These are phyloP conservation scores for Ceratocystiopsis brevicomis DNA, from an alignment of 2,329 filamentous ascomycete species.

Conservation along the genomic window DNA sequence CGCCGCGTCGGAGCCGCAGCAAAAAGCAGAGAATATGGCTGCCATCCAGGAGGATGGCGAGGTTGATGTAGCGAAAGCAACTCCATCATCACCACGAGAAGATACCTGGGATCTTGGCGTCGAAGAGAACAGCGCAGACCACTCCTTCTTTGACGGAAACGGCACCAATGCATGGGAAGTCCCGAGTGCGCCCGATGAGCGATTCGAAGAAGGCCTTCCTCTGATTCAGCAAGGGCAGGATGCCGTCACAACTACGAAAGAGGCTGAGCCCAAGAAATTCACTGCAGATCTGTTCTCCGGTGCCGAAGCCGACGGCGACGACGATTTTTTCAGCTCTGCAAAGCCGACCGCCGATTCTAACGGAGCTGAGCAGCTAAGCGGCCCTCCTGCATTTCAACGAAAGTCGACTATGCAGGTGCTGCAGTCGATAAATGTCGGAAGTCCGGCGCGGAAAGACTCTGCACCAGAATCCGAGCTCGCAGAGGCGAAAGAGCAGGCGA, in stretches of 20 bases:
- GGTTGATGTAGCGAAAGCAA: too few relatives aligned
- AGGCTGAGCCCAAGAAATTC: conserved; percentile 9
- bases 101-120: conserved; percentile 8
- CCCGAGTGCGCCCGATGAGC: conserved; percentile 24
- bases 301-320: conserved; percentile 32
- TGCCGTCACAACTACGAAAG: too few relatives aligned
- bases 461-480: conserved; percentile 8
- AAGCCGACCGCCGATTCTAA: conserved; percentile 16
- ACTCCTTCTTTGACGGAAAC: conserved; percentile 1
- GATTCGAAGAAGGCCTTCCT: conserved; percentile 53
- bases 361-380: not conserved
- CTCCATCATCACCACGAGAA: conserved; percentile 19
- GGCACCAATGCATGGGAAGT: too few relatives aligned
- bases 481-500: conserved; percentile 1
- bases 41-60: conserved; percentile 34
- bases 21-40: conserved; percentile 27
- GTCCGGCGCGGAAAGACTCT: conserved; percentile 10
- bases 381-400: conserved; percentile 1
- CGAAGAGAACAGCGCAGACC: not conserved
- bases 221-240: conserved; percentile 25
- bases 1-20: not conserved
- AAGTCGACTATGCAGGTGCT: conserved; percentile 34
- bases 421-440: conserved; percentile 24
- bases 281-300: conserved; percentile 19
- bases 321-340: conserved; percentile 44